Conservation (phyloP, 108 stramenopile genomes). For the Discostella stelligeroides region DNA sequence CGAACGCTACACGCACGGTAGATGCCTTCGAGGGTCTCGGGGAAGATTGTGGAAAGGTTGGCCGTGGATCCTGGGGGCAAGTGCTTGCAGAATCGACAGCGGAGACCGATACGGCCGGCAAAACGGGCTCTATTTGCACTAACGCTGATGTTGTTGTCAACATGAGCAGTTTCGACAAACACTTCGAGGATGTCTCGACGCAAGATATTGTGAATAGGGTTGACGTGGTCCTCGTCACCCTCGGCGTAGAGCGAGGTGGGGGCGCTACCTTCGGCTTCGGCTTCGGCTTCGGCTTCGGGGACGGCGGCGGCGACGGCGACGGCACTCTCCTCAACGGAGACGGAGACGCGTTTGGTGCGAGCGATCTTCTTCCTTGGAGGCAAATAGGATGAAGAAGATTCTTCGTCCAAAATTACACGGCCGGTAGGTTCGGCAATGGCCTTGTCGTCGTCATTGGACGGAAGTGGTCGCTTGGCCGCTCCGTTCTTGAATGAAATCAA, state of each 20-base stretch:
- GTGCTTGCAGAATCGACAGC: slow-evolving; percentile 36
- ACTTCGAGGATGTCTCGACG: slow-evolving; percentile 31
- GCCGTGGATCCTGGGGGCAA: slow-evolving; percentile 8
- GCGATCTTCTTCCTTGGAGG: slow-evolving; percentile 6
- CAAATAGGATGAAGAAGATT: neutral
- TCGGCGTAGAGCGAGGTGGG: slow-evolving; percentile 25
- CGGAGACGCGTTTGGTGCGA: neutral
- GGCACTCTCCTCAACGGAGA: neutral
- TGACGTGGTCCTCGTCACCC: slow-evolving; percentile 26
- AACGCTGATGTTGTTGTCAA: neutral
- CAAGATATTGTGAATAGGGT: slow-evolving; percentile 27
- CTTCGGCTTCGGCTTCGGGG: neutral
- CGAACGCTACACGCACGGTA: slow-evolving; percentile 26
- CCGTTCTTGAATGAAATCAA: slow-evolving; percentile 1
- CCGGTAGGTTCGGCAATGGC: neutral
- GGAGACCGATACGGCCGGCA: slow-evolving; percentile 32
- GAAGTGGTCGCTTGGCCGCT: neutral
- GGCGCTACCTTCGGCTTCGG: neutral
- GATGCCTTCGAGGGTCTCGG: slow-evolving; percentile 25
- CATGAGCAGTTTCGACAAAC: slow-evolving; percentile 10
- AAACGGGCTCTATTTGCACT: slow-evolving; percentile 13
- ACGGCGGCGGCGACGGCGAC: neutral
- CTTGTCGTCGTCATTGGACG: neutral
- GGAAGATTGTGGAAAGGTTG: slow-evolving; percentile 22
- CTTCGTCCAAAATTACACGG: neutral